Conservation (phyloP, 129 eudicot genomes). For the Gnaphalium uliginosum region DNA sequence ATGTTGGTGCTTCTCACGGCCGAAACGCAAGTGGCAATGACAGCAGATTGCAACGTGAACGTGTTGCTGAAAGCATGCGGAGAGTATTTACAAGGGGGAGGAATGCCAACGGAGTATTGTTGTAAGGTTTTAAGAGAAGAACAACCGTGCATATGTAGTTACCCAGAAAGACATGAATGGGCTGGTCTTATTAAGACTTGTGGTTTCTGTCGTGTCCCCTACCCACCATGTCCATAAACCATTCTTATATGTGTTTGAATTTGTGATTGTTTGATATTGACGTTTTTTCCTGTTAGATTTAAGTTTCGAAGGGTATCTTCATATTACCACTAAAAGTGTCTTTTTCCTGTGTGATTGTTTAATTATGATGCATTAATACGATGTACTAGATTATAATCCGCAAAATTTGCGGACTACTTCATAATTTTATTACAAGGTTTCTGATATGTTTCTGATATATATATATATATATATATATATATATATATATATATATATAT, state of each 20-base stretch:
- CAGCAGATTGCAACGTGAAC: neutral
- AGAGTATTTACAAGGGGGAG: conserved; percentile 12
- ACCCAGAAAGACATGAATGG: conserved; percentile 15
- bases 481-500: too few species aligned
- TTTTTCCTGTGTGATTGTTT: too few species aligned
- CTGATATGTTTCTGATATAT: too few species aligned
- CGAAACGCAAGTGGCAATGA: neutral
- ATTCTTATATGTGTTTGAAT: neutral
- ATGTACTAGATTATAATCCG: too few species aligned
- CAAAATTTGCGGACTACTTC: too few species aligned
- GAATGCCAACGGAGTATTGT: neutral
- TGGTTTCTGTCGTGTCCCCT: conserved; percentile 13
- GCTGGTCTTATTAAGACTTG: conserved; percentile 16
- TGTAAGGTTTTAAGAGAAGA: neutral
- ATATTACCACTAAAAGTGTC: too few species aligned
- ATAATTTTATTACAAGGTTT: too few species aligned
- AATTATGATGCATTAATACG: too few species aligned
- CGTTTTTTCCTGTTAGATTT: too few species aligned
- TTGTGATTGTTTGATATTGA: too few species aligned
- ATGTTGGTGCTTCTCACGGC: conserved; percentile 16
- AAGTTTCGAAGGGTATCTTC: too few species aligned
- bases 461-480: too few species aligned
- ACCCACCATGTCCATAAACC: conserved; percentile 9
- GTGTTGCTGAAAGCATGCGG: neutral
- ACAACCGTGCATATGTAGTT: conserved; percentile 4